Conservation (phyloP, 768 basidiomycete genomes). For the Lanmaoa rubissima region DNA sequence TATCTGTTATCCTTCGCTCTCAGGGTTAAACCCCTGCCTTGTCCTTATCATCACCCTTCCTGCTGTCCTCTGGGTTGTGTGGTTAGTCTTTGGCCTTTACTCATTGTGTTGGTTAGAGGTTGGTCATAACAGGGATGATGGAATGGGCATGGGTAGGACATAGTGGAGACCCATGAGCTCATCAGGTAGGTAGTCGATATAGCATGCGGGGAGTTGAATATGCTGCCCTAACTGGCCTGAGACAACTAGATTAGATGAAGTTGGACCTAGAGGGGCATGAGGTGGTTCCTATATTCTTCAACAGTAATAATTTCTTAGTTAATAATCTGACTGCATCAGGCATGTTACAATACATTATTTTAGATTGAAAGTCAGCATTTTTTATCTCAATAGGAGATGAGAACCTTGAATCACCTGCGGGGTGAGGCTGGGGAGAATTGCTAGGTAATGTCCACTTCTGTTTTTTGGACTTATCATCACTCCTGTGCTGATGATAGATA, state of each 20-base stretch:
- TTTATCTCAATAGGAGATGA: background rate
- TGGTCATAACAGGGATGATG: too few relatives aligned
- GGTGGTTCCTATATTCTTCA: background rate
- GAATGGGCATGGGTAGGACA: background rate
- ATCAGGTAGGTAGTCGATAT: background rate
- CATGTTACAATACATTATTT: background rate
- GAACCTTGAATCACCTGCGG: background rate
- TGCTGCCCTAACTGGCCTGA: background rate
- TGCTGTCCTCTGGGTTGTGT: too few relatives aligned
- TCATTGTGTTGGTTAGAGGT: too few relatives aligned
- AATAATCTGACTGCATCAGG: too few relatives aligned
- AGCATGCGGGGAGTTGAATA: background rate
- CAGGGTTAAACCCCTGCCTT: too few relatives aligned
- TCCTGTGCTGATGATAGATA: background rate
- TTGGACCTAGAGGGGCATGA: background rate
- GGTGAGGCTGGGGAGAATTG: background rate
- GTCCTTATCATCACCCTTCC: too few relatives aligned
- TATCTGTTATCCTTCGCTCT: too few relatives aligned
- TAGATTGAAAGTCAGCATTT: background rate
- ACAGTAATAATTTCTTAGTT: background rate
- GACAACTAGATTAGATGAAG: too few relatives aligned
- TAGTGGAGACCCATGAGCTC: background rate
- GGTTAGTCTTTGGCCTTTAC: too few relatives aligned
- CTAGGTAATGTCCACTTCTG: background rate
- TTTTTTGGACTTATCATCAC: background rate